Evolutionary conservation across 2,329 filamentous ascomycete genomes (phyloP), one percentile per base, ranked within the genome.

Genomic region (Xylariaceae sp.): DNA sequence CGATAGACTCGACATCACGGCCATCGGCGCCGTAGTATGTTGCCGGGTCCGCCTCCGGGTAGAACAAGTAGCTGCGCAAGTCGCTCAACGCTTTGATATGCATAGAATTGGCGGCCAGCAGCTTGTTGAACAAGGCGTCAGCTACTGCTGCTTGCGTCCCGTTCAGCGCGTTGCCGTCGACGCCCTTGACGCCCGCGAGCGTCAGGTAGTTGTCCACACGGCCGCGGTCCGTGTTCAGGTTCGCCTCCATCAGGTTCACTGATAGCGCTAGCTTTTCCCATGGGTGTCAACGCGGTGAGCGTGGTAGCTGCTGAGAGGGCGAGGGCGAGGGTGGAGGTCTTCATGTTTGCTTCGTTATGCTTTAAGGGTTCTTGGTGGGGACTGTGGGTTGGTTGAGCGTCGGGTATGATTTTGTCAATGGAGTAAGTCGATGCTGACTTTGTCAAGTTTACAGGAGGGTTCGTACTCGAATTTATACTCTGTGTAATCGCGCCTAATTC

Each of bases 41-140:
- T 28, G 31, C 49, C 6, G 55, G 55, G 38, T 57, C 45, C 2
- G 31, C 18, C 34, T 53, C 52, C 9, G 49, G 49, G 41, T 51
- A 53, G 45, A 50, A 57, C 36, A 57, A 19, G 38, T 53, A 57
- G 31, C 49, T 47, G 42, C 53, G 53, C 28, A 57, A 38, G 33
- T 57, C 53, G 12, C n/a, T 40, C 45, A 53, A 3, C 2, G 53
- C 55, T 45, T 43, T 16, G 11, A 57, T 50, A 7, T 57, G 55
- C 49, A 53, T 48, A 28, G 36, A 39, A 31, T 57, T 55, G 13
- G 55, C 52, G 12, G 47, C 47, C 47, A 18, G n/a, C 9, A 57
- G 31, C n/a, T 47, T 48, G 1, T 22, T n/a, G 13, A 47, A 38
- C 2, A 55, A 42, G 22, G 36, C 46, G 1, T 48, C 44, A 9